A percentile compares a stretch with the other conserved stretches of the same genome.
phyloP scores from a whole-genome alignment of 495 filamentous ascomycete species.

The Xylaria bambusicola region DNA sequence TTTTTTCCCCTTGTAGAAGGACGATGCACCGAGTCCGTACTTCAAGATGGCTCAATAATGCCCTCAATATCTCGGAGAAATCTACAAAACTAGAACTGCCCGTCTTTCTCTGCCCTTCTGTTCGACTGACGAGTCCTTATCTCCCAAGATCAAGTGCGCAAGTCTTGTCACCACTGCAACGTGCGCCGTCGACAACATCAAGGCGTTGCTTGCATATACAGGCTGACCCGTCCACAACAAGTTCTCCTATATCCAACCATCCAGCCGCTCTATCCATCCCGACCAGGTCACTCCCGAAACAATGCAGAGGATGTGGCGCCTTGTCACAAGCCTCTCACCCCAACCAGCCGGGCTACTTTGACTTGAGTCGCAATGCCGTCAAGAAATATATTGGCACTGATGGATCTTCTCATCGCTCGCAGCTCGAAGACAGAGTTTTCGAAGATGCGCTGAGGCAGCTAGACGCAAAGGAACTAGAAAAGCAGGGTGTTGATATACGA shows the following conservation, averaged over 20 bases:
- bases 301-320: constrained; percentile 90
- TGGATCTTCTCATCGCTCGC: constrained; percentile 23
- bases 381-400: constrained; percentile 45
- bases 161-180: constrained; percentile 17
- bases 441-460: constrained; percentile 41
- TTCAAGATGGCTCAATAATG: constrained; percentile 44
- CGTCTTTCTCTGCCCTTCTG: constrained; percentile 47
- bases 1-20: constrained; percentile 10
- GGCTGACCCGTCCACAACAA: constrained; percentile 13
- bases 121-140: constrained; percentile 21
- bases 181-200: constrained; percentile 27
- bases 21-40: constrained; percentile 52
- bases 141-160: constrained; percentile 16
- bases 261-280: not conserved
- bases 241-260: not conserved
- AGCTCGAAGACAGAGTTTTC: constrained; percentile 37
- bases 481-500: constrained; percentile 44
- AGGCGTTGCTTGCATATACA: constrained; percentile 35
- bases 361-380: constrained; percentile 54
- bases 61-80: constrained; percentile 41
- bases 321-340: constrained; percentile 70
- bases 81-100: constrained; percentile 37
- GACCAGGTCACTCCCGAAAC: constrained; percentile 48
- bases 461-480: constrained; percentile 44
- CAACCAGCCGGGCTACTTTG: constrained; percentile 77